Evolutionary conservation across 2,329 filamentous ascomycete species (phyloP).

Genomic region (Venturia effusa): DNA sequence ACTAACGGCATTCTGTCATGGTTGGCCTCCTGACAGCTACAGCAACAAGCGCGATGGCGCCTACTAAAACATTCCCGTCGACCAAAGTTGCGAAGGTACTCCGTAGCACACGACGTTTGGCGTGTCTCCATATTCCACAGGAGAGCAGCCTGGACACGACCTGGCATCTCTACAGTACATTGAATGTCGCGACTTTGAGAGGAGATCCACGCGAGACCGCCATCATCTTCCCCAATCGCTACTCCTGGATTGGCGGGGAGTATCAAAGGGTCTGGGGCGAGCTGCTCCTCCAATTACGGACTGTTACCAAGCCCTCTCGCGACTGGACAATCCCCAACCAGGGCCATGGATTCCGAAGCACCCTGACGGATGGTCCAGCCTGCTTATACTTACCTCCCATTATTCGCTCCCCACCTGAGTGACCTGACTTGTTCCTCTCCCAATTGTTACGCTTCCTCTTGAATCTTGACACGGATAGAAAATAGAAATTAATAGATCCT

Average conservation of each 20-base stretch:
- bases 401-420: background rate
- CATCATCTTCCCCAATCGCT: background rate
- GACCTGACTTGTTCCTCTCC: background rate
- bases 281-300: slow-evolving; percentile 2
- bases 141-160: background rate
- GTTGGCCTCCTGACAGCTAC: background rate
- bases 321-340: background rate
- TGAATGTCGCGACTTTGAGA: background rate
- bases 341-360: background rate
- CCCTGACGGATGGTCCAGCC: background rate
- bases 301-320: background rate
- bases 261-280: background rate
- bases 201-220: background rate
- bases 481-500: background rate
- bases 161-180: background rate
- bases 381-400: too few relatives aligned
- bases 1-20: background rate
- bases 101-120: background rate
- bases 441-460: background rate
- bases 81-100: background rate
- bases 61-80: background rate
- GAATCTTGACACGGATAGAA: background rate
- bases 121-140: background rate
- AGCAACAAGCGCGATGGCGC: slow-evolving; percentile 4
- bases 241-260: background rate